phyloP scores from a whole-genome alignment of 768 basidiomycete genomes.

The Podaxis sp. region DNA sequence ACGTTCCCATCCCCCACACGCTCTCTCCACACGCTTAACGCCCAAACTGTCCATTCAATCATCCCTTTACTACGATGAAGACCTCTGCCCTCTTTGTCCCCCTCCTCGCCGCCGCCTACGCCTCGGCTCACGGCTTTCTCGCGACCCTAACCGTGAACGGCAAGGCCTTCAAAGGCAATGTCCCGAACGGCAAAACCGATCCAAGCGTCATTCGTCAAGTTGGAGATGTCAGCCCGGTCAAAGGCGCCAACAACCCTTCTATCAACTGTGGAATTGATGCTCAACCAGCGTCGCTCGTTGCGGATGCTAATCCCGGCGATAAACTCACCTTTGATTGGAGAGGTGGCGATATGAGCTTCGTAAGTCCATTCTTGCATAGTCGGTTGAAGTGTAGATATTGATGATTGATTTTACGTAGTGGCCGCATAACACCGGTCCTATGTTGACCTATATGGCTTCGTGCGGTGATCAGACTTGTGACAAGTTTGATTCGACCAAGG shows the following conservation, averaged over 20 bases:
- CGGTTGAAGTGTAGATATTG: not conserved
- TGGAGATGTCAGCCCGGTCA: conserved; percentile 36
- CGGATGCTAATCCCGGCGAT: conserved; percentile 60
- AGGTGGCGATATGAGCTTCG: conserved; percentile 40
- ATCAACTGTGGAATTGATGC: conserved; percentile 63
- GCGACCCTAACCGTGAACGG: conserved; percentile 38
- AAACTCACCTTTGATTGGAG: conserved; percentile 55
- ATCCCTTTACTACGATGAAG: conserved; percentile 24
- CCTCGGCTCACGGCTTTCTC: conserved; percentile 48
- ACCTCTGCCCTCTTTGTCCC: conserved; percentile 29
- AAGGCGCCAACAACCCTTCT: conserved; percentile 55
- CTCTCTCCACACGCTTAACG: not conserved
- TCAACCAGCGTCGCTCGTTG: conserved; percentile 47
- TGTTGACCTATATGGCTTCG: conserved; percentile 72
- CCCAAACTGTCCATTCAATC: not conserved
- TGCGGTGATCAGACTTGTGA: conserved; percentile 60
- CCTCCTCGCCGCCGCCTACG: conserved; percentile 34
- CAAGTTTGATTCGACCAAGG: conserved; percentile 54
- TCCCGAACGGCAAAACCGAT: conserved; percentile 19
- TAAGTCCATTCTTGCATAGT: conserved; percentile 22
- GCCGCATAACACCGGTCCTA: conserved; percentile 62
- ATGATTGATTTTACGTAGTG: conserved; percentile 28
- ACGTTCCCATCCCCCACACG: conserved; percentile 4
- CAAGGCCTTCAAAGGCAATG: conserved; percentile 33
- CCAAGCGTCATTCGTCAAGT: conserved; percentile 43